These are phyloP conservation scores for Plectosphaerella plurivora DNA, from an alignment of 2,329 filamentous ascomycete species.

Conservation along the genomic window DNA sequence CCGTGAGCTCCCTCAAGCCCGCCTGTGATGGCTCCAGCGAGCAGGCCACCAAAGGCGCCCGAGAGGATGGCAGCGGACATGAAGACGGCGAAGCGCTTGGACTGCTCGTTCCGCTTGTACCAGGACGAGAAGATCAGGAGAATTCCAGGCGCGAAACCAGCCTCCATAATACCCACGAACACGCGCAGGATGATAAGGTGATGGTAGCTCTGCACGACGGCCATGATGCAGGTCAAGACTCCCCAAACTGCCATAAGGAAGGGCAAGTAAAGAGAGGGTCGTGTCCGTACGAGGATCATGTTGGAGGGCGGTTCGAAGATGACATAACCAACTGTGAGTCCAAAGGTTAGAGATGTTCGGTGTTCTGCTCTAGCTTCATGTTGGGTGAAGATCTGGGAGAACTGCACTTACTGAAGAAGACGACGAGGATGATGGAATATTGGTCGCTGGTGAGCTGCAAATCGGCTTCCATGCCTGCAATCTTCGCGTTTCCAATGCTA, in stretches of 20 bases:
- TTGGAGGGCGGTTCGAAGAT: constrained; percentile 34
- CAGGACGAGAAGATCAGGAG: constrained; percentile 1
- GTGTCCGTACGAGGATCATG: constrained; percentile 37
- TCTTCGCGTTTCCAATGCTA: constrained; percentile 50
- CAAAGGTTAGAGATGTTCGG: neutral
- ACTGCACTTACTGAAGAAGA: constrained; percentile 52
- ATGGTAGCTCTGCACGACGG: constrained; percentile 11
- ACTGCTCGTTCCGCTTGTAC: constrained; percentile 12
- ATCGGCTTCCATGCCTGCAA: constrained; percentile 37
- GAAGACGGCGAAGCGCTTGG: constrained; percentile 11
- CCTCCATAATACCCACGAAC: constrained; percentile 16
- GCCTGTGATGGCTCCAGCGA: constrained; percentile 19
- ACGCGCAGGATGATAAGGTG: constrained; percentile 14
- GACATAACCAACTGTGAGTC: constrained; percentile 23
- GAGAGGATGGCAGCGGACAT: constrained; percentile 25
- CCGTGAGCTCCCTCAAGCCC: constrained; percentile 17
- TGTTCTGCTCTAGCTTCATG: neutral
- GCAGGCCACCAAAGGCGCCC: constrained; percentile 22
- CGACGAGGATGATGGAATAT: constrained; percentile 55
- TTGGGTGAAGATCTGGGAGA: neutral
- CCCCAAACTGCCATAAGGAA: constrained; percentile 19
- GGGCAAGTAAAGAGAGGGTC: constrained; percentile 33
- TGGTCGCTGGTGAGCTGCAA: constrained; percentile 49
- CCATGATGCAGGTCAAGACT: constrained; percentile 17
- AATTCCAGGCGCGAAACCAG: neutral